Base-by-base conservation (phyloP, 2,329 filamentous ascomycete species). In the Penicillium sp. region DNA sequence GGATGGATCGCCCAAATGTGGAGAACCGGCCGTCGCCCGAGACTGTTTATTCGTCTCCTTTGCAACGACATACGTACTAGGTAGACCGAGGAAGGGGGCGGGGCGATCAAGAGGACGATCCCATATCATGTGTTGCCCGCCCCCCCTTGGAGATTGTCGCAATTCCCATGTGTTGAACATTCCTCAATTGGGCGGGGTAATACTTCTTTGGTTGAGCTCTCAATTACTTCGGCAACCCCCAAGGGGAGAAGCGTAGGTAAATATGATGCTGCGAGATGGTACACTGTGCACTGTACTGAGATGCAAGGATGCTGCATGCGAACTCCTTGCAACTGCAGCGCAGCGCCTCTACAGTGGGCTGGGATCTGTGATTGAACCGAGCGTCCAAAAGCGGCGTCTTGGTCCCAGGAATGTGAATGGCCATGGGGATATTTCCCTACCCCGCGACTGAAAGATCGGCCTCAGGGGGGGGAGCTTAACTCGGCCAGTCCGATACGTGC, bases 261-360 rank as follows among this genome's bases (percentile, higher is more conserved):
- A 15, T n/a, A 37, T 2, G 20, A 18, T 39, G 5, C 18, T 7
- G 21, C 34, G 27, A 36, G 32, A 44, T 13, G 10, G 36, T 42
- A 27, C 36, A 40, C 7, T 40, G 37, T 42, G 13, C 10, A 10
- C 24, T 18, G 13, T 15, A 26, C 36, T 37, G 33, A 39, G 30
- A 36, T 58, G 53, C 56, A 61, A 60, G 60, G 59, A 54, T 52
- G 37, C 51, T 57, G 58, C 51, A 52, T 59, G 48, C 49, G 45
- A 53, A 51, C 59, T 63, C 60, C 60, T 61, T 55, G 54, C 57
- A 51, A 55, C 24, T 58, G 55, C 59, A 60, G 44, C n/a, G n/a
- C n/a, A n/a, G n/a, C n/a, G n/a, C 12, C 24, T 27, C 46, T 58
- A 56, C 53, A 52, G 48, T 51, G 40, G 50, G 49, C 33, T 51